phyloP scores from a whole-genome alignment of 208 protist species.

The Herpetomonas tarakana region DNA sequence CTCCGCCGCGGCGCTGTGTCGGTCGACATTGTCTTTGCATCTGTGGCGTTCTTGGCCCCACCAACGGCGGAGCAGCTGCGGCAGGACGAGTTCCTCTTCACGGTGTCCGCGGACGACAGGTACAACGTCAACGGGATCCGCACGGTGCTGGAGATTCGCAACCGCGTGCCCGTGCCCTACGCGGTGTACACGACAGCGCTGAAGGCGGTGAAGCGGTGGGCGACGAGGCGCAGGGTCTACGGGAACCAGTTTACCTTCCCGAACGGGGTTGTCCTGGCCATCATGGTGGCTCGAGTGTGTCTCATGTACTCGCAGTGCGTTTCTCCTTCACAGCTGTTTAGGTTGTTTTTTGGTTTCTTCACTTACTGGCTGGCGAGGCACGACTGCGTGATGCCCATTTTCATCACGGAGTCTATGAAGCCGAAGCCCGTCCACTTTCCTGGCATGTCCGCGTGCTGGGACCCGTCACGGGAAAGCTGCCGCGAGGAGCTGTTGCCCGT shows the following conservation, averaged over 20 bases:
- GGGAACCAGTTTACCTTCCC: constrained; percentile 95
- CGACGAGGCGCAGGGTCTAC: constrained; percentile 90
- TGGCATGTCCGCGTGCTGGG: constrained; percentile 69
- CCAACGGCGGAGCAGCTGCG: constrained; percentile 57
- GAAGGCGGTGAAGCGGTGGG: constrained; percentile 80
- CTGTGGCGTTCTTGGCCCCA: constrained; percentile 36
- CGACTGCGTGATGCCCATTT: constrained; percentile 49
- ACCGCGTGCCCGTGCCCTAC: constrained; percentile 36
- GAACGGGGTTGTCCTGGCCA: constrained; percentile 94
- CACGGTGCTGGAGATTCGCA: constrained; percentile 65
- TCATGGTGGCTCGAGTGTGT: constrained; percentile 93
- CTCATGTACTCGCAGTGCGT: constrained; percentile 87
- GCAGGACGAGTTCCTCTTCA: constrained; percentile 46
- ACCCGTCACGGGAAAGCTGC: constrained; percentile 24
- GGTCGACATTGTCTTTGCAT: constrained; percentile 83
- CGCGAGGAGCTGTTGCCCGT: constrained; percentile 92
- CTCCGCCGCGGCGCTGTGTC: constrained; percentile 43
- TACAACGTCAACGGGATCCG: constrained; percentile 74
- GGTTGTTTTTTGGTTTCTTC: constrained; percentile 89
- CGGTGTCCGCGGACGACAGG: constrained; percentile 47
- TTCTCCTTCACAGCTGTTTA: constrained; percentile 71
- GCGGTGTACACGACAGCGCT: constrained; percentile 54
- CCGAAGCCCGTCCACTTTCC: constrained; percentile 22
- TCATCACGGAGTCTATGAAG: constrained; percentile 36
- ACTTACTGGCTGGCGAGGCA: constrained; percentile 53